Conservation (phyloP, 169 alveolate genomes). For the Miamiensis avidus region DNA sequence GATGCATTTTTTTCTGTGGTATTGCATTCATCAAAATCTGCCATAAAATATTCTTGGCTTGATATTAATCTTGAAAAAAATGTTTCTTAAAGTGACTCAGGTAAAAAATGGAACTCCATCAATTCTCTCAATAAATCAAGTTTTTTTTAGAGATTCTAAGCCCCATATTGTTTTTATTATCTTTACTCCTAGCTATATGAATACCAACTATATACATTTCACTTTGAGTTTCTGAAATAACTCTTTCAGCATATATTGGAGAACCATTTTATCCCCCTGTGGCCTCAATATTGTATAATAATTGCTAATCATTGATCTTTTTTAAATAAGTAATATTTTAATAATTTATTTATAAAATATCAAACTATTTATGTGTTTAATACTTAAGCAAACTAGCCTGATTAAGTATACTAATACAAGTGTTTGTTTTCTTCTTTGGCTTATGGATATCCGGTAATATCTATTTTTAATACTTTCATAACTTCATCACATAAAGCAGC, state of each 20-base stretch:
- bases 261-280: neutral
- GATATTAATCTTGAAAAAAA: no score
- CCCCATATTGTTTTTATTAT: neutral
- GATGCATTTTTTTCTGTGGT: neutral
- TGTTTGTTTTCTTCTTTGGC: neutral
- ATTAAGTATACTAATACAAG: neutral
- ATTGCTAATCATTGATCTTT: neutral
- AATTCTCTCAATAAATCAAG: neutral
- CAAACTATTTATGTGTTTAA: no score
- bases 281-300: neutral
- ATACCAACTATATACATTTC: neutral
- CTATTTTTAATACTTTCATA: no score
- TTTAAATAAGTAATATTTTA: no score
- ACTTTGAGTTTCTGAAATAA: neutral
- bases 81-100: neutral
- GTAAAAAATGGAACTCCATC: neutral
- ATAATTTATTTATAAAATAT: no score
- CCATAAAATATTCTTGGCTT: neutral
- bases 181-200: neutral
- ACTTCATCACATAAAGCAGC: neutral
- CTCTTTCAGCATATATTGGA: neutral
- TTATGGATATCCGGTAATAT: neutral
- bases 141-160: neutral
- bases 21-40: neutral
- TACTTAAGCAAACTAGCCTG: no score